Conservation (phyloP, 345 rosid genomes). For the Lumnitzera littorea region DNA sequence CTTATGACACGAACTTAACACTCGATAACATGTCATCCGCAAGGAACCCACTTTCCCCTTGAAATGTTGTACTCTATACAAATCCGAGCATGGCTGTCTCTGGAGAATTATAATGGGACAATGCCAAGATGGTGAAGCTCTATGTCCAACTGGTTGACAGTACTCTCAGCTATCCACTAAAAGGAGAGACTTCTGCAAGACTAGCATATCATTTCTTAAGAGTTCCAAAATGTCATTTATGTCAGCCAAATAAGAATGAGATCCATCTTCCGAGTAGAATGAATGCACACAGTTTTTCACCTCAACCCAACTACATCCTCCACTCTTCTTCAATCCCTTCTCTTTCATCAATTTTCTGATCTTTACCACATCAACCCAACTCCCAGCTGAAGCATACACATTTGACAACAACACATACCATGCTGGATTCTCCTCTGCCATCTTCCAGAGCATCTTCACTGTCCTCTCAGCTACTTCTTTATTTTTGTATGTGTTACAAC, state of each 20-base stretch:
- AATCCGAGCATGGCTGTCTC: no score
- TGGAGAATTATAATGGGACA: no score
- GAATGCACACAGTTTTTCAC: constrained; percentile 29
- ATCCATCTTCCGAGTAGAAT: constrained; percentile 37
- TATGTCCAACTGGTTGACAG: no score
- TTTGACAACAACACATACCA: constrained; percentile 46
- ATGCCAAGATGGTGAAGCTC: no score
- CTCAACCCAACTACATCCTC: constrained; percentile 55
- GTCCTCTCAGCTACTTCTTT: constrained; percentile 40
- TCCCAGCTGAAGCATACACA: constrained; percentile 50
- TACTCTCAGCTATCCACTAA: no score
- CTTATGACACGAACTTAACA: no score
- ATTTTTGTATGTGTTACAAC: constrained; percentile 37
- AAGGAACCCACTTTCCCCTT: no score
- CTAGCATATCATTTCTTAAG: constrained; percentile 31
- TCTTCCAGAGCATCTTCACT: constrained; percentile 30
- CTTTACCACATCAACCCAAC: constrained; percentile 40
- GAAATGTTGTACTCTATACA: no score
- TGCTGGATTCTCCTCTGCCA: constrained; percentile 26
- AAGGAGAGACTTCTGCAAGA: background rate
- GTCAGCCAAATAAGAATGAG: constrained; percentile 25
- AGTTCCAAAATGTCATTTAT: constrained; percentile 30
- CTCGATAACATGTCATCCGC: no score
- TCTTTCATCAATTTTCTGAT: constrained; percentile 43
- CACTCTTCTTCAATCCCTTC: constrained; percentile 42